Base-by-base conservation (phyloP, 2,329 filamentous ascomycete species). In the Paecilomyces formosus region DNA sequence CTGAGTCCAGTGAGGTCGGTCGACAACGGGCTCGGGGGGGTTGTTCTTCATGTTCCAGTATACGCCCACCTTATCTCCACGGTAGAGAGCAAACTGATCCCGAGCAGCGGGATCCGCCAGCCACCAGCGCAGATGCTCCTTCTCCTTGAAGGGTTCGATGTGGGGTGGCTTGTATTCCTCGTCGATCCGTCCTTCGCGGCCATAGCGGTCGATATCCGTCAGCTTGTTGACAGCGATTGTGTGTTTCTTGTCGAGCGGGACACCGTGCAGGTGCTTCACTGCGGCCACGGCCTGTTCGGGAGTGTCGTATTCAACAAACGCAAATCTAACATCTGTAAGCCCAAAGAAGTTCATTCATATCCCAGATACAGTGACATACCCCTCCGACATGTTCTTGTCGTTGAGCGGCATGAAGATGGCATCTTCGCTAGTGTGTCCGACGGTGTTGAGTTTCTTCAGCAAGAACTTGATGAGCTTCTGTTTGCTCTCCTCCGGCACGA, bases 21-120 rank as follows among this genome's bases (percentile, higher is more conserved):
- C 93, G 59, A 99, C 90, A 39, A 97, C 85, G 63, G 85, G 86
- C 76, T 99, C 94, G 3, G 93, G 92, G 22, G 82, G 77, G 61
- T 97, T 92, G 77, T 89, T 93, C 78, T 96, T 94, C 81, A 95
- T 96, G 81, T 97, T 97, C 93, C 93, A 99, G 82, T 89, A 96
- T 5, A 99, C 89, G 60, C 92, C 92, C 39, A 99, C 94, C 62
- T 88, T 88, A 56, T 99, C 94, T 66, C 88, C 89, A 56, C 90
- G 88, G 81, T 89, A 97, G 85, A 97, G 92, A 74, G 90, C 90
- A 69, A 97, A 94, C 80, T 99, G 93, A 73, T 99, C 94, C 62
- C 94, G 87, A 65, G 91, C 91, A 65, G 91, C 91, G 59, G 88
- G 81, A 71, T 99, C 94, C 64, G 88, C 89, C 68, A 99, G 81